These are phyloP conservation scores for Thalassia testudinum DNA, from an alignment of 116 monocot species.

Conservation along the genomic window DNA sequence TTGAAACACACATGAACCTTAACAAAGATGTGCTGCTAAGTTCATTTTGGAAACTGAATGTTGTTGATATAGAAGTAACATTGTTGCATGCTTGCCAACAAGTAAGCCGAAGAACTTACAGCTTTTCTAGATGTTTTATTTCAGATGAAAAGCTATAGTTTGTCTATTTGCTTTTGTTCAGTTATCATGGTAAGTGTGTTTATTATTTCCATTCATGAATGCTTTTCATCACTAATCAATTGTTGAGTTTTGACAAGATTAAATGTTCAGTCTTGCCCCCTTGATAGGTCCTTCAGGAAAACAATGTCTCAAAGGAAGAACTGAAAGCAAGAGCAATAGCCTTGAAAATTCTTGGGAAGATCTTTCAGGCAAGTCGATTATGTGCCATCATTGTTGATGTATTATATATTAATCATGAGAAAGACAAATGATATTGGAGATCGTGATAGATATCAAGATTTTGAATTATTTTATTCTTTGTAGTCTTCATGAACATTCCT, in stretches of 20 bases:
- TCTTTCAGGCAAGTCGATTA: conserved; percentile 34
- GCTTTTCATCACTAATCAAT: too few species aligned
- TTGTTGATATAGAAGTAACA: conserved; percentile 80
- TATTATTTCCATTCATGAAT: too few species aligned
- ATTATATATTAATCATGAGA: not conserved
- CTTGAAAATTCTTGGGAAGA: conserved; percentile 65
- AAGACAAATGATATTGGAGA: not conserved
- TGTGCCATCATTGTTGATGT: not conserved
- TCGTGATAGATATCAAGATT: not conserved
- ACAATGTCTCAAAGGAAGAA: conserved; percentile 59
- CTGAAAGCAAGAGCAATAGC: conserved; percentile 49
- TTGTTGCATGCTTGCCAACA: conserved; percentile 64
- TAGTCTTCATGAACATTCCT: not conserved
- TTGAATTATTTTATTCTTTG: not conserved
- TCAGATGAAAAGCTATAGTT: too few species aligned
- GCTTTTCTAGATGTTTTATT: too few species aligned
- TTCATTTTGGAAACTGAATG: conserved; percentile 79
- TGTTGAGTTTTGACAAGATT: too few species aligned
- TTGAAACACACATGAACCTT: conserved; percentile 43
- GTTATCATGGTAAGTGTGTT: too few species aligned
- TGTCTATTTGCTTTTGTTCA: too few species aligned
- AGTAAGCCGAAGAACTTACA: conserved; percentile 29
- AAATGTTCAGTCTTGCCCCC: too few species aligned
- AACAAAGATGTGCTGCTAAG: conserved; percentile 64
- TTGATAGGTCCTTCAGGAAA: conserved; percentile 58